Percentiles rank a stretch among this genome's conserved stretches.
These are phyloP conservation scores for Ustulina deusta DNA, from an alignment of 2,329 filamentous ascomycete genomes.

Conservation along the genomic window DNA sequence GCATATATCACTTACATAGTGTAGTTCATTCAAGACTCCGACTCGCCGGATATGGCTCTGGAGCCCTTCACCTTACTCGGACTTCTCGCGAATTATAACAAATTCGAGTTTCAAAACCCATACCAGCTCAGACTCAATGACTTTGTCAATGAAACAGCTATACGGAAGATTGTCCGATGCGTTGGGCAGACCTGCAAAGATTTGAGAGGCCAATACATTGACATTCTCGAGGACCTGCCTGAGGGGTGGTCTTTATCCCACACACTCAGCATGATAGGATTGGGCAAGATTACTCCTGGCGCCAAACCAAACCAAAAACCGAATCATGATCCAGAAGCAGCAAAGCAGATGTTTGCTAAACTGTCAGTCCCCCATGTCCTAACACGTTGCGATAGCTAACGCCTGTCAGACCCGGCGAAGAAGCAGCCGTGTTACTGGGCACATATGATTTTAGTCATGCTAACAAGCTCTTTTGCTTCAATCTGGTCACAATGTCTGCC, in stretches of 20 bases:
- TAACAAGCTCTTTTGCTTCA: slow-evolving; percentile 95
- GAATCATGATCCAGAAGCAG: slow-evolving; percentile 79
- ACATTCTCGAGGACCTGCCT: slow-evolving; percentile 88
- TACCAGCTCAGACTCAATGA: slow-evolving; percentile 93
- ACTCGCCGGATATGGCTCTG: slow-evolving; percentile 71
- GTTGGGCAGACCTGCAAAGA: slow-evolving; percentile 78
- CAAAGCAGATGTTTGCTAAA: slow-evolving; percentile 82
- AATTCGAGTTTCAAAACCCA: slow-evolving; percentile 98
- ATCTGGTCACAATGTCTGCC: slow-evolving; percentile 74
- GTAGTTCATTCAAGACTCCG: slow-evolving; percentile 84
- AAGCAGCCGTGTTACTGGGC: slow-evolving; percentile 83
- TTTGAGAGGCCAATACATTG: slow-evolving; percentile 81
- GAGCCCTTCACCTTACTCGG: slow-evolving; percentile 87
- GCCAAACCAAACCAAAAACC: slow-evolving; percentile 69
- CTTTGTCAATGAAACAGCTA: slow-evolving; percentile 92
- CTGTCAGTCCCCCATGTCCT: slow-evolving; percentile 67
- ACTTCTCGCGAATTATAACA: slow-evolving; percentile 96
- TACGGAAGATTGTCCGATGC: slow-evolving; percentile 82
- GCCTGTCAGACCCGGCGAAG: slow-evolving; percentile 74
- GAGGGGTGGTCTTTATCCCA: slow-evolving; percentile 88
- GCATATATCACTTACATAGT: slow-evolving; percentile 39
- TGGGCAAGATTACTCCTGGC: slow-evolving; percentile 79
- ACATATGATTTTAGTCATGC: slow-evolving; percentile 94
- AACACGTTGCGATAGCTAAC: slow-evolving; percentile 41
- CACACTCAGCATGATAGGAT: slow-evolving; percentile 85